Evolutionary conservation across 106 monocot genomes (phyloP), one percentile per base, ranked within the genome.

Genomic region (Dendrobium nobile): DNA sequence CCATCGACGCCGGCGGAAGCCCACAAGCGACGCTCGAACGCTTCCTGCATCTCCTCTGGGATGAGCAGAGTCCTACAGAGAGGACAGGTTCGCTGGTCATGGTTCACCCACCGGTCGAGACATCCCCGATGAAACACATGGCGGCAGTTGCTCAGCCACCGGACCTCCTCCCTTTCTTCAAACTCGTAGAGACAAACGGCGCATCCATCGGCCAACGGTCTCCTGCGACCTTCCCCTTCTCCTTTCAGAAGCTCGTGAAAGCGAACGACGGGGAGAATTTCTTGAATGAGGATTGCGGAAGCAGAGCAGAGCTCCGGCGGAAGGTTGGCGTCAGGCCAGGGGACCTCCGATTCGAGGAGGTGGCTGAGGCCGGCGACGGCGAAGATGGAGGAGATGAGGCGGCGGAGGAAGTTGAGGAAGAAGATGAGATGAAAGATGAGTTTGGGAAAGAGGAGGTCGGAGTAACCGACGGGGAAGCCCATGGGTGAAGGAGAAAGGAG

Each of bases 81-180:
- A 0, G 93, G 93, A 83, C 93, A 93, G 22, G 91, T 93, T 47
- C 84, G 70, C 75, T 83, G 89, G 28, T 77, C 91, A 82, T 82
- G 87, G 2, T 64, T 86, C 8, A 85, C 72, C 93, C 93, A 93
- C n/a, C 85, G 82, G 83, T 89, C 91, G 80, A 93, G 82, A 76
- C 93, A 93, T 4, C 75, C 33, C 18, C 84, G 79, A 84, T 93
- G 93, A 84, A 93, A 91, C 26, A 87, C 89, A 79, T 93, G 93
- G 70, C 89, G 81, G 82, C 93, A 93, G 19, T 80, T 85, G 75
- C 64, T 67, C 43, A 91, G 85, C 43, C 86, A 80, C 78, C 91
- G 85, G 47, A 89, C 87, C 79, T 91, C 86, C 41, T 84, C 89
- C 18, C 58, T 41, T 26, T n/a, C 76, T 54, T 88, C 86, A 77